phyloP scores from a whole-genome alignment of 2,329 filamentous ascomycete genomes.

The Scedosporium boydii region DNA sequence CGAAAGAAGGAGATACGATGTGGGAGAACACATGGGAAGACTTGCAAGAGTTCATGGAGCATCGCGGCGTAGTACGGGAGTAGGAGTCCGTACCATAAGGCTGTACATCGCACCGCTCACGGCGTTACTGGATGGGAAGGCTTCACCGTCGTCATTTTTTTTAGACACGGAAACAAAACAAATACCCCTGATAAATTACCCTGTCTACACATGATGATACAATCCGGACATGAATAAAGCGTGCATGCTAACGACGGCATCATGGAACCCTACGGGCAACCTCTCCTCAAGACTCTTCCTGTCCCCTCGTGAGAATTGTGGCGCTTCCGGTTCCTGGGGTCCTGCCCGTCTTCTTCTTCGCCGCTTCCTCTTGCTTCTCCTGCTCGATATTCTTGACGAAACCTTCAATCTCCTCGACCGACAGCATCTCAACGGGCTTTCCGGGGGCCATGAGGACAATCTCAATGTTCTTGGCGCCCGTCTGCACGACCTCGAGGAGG shows the following conservation, averaged over 20 bases:
- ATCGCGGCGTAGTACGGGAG: neutral
- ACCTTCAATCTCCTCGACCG: conserved; percentile 89
- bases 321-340: conserved; percentile 61
- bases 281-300: conserved; percentile 24
- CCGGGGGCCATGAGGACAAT: conserved; percentile 96
- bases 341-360: conserved; percentile 85
- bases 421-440: conserved; percentile 84
- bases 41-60: neutral
- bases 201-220: conserved; percentile 7
- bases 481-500: conserved; percentile 93
- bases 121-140: neutral
- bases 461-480: conserved; percentile 98
- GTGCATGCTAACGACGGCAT: neutral
- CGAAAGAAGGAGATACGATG: neutral
- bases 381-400: conserved; percentile 99
- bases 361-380: conserved; percentile 98
- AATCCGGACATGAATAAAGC: conserved; percentile 3
- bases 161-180: neutral
- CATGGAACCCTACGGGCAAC: neutral
- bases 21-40: conserved; percentile 7
- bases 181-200: conserved; percentile 1
- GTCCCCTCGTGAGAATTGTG: conserved; percentile 62
- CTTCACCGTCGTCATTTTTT: neutral
- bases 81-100: neutral
- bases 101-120: neutral